A percentile compares a stretch with the other conserved stretches of the same genome.
Conservation (phyloP, 352 stramenopile species). For the Globisporangium abappressorium region DNA sequence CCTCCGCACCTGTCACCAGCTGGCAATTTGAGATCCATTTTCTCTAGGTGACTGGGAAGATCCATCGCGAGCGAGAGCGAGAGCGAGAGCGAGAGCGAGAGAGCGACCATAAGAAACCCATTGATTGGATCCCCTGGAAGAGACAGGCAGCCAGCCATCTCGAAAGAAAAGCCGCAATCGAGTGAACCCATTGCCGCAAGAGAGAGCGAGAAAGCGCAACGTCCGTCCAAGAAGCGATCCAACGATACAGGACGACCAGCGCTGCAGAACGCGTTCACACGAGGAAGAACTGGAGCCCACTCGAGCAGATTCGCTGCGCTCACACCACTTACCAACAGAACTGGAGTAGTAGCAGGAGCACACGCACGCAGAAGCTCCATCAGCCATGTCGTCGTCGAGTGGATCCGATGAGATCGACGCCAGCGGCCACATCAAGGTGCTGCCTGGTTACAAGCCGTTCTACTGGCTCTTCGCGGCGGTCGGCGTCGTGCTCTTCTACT, state of each 20-base stretch:
- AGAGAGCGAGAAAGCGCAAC: slow-evolving; percentile 7
- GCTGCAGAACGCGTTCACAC: background rate
- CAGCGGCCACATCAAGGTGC: slow-evolving; percentile 42
- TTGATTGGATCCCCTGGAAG: background rate
- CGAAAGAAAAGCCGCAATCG: slow-evolving; percentile 4
- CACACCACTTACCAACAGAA: background rate
- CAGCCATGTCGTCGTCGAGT: slow-evolving; percentile 4
- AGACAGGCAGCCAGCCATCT: background rate
- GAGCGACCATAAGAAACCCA: background rate
- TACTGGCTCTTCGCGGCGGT: slow-evolving; percentile 69
- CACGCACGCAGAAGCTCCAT: background rate
- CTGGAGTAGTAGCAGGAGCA: background rate
- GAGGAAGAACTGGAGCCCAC: slow-evolving; percentile 7
- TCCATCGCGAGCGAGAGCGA: background rate
- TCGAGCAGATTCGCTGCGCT: background rate
- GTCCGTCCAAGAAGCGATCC: background rate
- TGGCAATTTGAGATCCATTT: slow-evolving; percentile 2
- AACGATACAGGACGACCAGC: background rate
- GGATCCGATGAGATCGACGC: slow-evolving; percentile 7
- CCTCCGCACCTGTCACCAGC: background rate
- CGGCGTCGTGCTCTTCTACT: slow-evolving; percentile 70
- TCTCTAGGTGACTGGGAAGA: background rate
- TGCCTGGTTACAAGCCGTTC: slow-evolving; percentile 48
- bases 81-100: background rate
- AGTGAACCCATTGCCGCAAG: slow-evolving; percentile 5